Conservation (phyloP, 2,329 filamentous ascomycete genomes). For the Microsporum ferrugineum region DNA sequence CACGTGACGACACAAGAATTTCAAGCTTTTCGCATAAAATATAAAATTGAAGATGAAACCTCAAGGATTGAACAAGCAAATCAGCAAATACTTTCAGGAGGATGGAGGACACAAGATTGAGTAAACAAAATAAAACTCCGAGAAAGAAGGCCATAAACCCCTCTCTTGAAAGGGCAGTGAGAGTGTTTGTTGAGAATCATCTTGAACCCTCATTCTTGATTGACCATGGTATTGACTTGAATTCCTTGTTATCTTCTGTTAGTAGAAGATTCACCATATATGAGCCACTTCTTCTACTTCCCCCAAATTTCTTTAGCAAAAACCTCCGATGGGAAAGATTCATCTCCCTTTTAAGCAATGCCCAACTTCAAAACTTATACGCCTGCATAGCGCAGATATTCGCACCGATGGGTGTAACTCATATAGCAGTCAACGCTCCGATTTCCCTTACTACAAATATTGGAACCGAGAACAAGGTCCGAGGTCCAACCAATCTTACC, state of each 20-base stretch:
- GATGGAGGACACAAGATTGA: not conserved
- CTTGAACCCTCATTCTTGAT: constrained; percentile 15
- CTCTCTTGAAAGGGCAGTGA: constrained; percentile 25
- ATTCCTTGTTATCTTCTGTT: constrained; percentile 16
- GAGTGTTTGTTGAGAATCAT: constrained; percentile 21
- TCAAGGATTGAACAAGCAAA: not conserved
- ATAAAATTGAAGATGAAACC: not conserved
- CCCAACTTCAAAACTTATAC: constrained; percentile 31
- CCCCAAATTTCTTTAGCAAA: constrained; percentile 35
- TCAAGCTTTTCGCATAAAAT: too few relatives aligned
- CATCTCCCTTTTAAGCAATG: constrained; percentile 16
- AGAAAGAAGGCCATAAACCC: constrained; percentile 12
- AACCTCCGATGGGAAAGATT: constrained; percentile 21
- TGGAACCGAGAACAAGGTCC: constrained; percentile 53
- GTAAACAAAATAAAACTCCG: not conserved
- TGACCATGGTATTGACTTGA: not conserved
- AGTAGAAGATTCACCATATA: constrained; percentile 45
- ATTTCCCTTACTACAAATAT: constrained; percentile 33
- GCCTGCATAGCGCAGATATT: constrained; percentile 32
- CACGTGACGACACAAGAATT: too few relatives aligned
- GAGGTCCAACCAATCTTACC: constrained; percentile 58
- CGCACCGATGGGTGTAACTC: constrained; percentile 33
- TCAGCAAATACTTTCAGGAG: not conserved
- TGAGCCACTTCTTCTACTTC: constrained; percentile 46
- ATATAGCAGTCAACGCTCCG: constrained; percentile 49